Evolutionary conservation across 352 stramenopile genomes (phyloP).

Genomic region (Phytophthora syringae): DNA sequence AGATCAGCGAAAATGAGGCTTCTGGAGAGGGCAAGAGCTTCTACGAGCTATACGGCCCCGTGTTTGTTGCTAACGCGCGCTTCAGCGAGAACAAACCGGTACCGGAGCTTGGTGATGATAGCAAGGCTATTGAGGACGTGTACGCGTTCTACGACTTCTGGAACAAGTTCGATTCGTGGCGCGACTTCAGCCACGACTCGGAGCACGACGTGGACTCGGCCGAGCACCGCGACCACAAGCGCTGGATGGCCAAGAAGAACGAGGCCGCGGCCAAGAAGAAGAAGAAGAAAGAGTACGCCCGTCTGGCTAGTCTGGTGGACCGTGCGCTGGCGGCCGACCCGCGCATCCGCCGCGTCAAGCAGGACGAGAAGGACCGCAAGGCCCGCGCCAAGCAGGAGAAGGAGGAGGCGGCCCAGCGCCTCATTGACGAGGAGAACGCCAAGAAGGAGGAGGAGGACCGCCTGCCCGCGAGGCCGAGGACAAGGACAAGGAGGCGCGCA

Average conservation of each 20-base stretch:
- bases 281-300: slow-evolving; percentile 90
- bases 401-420: slow-evolving; percentile 70
- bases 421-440: slow-evolving; percentile 72
- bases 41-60: slow-evolving; percentile 84
- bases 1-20: slow-evolving; percentile 76
- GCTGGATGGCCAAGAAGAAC: slow-evolving; percentile 91
- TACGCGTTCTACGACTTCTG: slow-evolving; percentile 92
- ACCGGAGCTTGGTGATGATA: slow-evolving; percentile 69
- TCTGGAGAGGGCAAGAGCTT: slow-evolving; percentile 77
- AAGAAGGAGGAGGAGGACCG: slow-evolving; percentile 68
- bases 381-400: slow-evolving; percentile 74
- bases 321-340: slow-evolving; percentile 76
- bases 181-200: slow-evolving; percentile 83
- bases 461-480: slow-evolving; percentile 60
- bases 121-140: slow-evolving; percentile 66
- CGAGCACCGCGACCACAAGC: slow-evolving; percentile 88
- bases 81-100: slow-evolving; percentile 88
- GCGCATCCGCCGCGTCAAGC: slow-evolving; percentile 83
- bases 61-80: slow-evolving; percentile 79
- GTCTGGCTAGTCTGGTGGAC: slow-evolving; percentile 82
- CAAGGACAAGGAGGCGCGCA: slow-evolving; percentile 67
- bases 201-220: slow-evolving; percentile 88
- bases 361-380: slow-evolving; percentile 88
- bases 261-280: slow-evolving; percentile 86
- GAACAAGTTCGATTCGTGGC: slow-evolving; percentile 89